Evolutionary conservation across 1,284 basidiomycete genomes (phyloP).

Genomic region (Fistulinella cinereoalba): DNA sequence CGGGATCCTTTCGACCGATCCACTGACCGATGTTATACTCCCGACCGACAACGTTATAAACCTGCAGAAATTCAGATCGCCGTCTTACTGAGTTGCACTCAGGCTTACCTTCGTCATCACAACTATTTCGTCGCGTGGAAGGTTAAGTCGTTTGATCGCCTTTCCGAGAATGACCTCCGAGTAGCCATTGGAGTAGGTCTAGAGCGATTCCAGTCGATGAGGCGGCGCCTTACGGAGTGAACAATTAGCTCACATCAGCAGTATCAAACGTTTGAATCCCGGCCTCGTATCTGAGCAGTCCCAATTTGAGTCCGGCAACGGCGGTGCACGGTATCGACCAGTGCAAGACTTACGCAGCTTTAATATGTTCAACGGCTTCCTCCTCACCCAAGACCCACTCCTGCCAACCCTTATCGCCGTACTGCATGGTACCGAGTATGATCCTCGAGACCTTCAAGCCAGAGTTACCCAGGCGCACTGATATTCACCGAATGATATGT

Average conservation of each 20-base stretch:
- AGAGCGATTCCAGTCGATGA: not conserved
- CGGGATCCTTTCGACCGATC: conserved; percentile 25
- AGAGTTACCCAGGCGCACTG: conserved; percentile 49
- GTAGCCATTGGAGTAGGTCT: conserved; percentile 69
- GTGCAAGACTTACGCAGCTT: conserved; percentile 46
- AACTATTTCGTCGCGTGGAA: conserved; percentile 75
- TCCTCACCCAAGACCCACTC: conserved; percentile 58
- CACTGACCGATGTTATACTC: conserved; percentile 21
- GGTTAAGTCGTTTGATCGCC: conserved; percentile 68
- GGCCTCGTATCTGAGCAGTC: conserved; percentile 46
- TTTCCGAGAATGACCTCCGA: conserved; percentile 76
- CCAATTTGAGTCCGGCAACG: too few relatives aligned
- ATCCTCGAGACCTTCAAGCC: conserved; percentile 52
- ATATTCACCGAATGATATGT: not conserved
- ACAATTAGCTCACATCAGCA: conserved; percentile 41
- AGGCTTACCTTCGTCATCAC: conserved; percentile 67
- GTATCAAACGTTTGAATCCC: conserved; percentile 74
- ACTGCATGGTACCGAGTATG: conserved; percentile 47
- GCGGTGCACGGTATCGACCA: not conserved
- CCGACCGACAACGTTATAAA: conserved; percentile 38
- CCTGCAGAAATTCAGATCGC: conserved; percentile 20
- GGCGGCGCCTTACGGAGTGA: not conserved
- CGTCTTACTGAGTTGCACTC: not conserved
- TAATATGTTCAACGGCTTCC: conserved; percentile 58
- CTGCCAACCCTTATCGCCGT: conserved; percentile 48